phyloP scores from a whole-genome alignment of 306 rosid genomes.

The Heteromeles arbutifolia region DNA sequence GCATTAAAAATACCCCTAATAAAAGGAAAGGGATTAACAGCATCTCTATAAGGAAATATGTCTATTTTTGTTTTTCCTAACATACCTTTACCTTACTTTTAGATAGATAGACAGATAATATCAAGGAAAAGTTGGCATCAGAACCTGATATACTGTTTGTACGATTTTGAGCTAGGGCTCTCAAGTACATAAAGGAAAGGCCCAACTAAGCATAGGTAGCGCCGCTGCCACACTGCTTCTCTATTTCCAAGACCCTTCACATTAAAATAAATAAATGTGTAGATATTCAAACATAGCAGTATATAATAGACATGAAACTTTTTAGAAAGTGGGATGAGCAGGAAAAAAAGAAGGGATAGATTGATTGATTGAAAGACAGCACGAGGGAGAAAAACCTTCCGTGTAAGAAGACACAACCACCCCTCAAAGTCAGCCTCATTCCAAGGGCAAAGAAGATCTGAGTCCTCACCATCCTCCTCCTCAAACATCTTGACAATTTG shows the following conservation, averaged over 20 bases:
- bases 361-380: neutral
- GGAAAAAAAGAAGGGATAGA: neutral
- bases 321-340: neutral
- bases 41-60: neutral
- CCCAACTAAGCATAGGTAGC: constrained; percentile 83
- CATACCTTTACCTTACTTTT: neutral
- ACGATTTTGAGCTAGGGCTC: constrained; percentile 73
- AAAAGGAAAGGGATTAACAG: neutral
- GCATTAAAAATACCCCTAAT: neutral
- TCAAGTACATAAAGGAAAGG: constrained; percentile 86
- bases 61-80: neutral
- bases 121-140: constrained; percentile 16
- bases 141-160: constrained; percentile 80
- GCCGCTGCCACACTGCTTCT: constrained; percentile 91
- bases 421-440: constrained; percentile 92
- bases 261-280: constrained; percentile 7
- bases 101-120: neutral
- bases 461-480: constrained; percentile 46
- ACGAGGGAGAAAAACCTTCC: constrained; percentile 62
- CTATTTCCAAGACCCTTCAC: constrained; percentile 89
- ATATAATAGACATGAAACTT: neutral
- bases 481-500: constrained; percentile 72
- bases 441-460: constrained; percentile 67
- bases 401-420: constrained; percentile 69
- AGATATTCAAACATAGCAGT: neutral